These are phyloP conservation scores for Baudoinia panamericana DNA, from an alignment of 495 filamentous ascomycete species.

Conservation along the genomic window DNA sequence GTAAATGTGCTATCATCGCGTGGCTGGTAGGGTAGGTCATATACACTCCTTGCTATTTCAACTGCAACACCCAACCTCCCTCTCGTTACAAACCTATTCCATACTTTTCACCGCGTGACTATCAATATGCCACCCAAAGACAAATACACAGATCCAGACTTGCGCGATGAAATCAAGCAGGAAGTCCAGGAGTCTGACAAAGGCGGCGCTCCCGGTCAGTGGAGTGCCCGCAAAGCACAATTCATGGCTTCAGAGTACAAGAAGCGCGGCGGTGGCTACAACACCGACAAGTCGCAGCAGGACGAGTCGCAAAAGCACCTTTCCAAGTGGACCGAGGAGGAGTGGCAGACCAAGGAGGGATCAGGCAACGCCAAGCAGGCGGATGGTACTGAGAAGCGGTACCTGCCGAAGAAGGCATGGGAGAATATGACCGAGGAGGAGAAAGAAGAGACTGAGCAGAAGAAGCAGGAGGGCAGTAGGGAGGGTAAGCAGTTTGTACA, in stretches of 20 bases:
- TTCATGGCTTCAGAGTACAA: conserved; percentile 41
- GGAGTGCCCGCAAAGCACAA: conserved; percentile 40
- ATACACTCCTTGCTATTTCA: no score
- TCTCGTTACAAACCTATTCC: no score
- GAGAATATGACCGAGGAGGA: conserved; percentile 36
- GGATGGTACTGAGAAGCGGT: conserved; percentile 36
- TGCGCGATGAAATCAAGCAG: conserved; percentile 37
- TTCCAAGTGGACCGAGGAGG: conserved; percentile 35
- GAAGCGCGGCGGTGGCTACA: conserved; percentile 38
- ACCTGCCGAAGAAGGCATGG: conserved; percentile 39
- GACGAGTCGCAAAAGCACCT: conserved; percentile 33
- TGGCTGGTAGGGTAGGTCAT: no score
- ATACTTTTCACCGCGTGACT: no score
- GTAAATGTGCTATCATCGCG: no score
- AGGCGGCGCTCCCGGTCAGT: conserved; percentile 38
- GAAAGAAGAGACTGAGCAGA: conserved; percentile 35
- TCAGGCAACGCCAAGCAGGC: conserved; percentile 33
- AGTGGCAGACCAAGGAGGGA: conserved; percentile 42
- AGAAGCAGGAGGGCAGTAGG: conserved; percentile 33
- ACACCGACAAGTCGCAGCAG: conserved; percentile 32
- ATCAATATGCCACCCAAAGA: conserved; percentile 37
- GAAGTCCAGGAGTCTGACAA: conserved; percentile 37
- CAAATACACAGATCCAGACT: conserved; percentile 38
- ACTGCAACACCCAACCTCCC: no score
- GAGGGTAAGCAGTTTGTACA: conserved; percentile 36